A percentile compares a stretch with the other conserved stretches of the same genome.
These are phyloP conservation scores for Coprinopsis marcescibilis DNA, from an alignment of 768 basidiomycete genomes.

Conservation along the genomic window DNA sequence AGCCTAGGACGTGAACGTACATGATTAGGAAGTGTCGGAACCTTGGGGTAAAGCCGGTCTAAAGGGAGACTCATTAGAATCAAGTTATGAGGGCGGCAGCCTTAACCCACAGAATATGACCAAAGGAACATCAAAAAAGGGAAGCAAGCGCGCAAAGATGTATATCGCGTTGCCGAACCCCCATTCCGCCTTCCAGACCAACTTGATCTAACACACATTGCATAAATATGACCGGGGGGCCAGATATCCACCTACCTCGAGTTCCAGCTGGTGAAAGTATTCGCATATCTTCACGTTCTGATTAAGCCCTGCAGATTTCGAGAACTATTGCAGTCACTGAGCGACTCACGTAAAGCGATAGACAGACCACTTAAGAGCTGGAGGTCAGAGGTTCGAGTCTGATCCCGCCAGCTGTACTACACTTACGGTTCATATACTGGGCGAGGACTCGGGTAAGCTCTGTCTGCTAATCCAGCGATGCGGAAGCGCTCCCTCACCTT, in stretches of 20 bases:
- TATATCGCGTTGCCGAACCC: not conserved
- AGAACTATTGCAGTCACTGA: too few relatives aligned
- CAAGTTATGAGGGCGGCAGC: not conserved
- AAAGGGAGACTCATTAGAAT: not conserved
- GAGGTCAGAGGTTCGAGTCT: too few relatives aligned
- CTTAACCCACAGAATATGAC: not conserved
- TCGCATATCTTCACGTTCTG: not conserved
- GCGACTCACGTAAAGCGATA: too few relatives aligned
- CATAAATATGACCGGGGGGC: not conserved
- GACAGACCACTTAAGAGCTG: too few relatives aligned
- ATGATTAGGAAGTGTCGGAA: not conserved
- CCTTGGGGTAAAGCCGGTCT: not conserved
- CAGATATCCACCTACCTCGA: not conserved
- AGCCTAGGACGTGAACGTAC: not conserved
- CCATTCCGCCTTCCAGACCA: not conserved
- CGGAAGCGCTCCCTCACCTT: not conserved
- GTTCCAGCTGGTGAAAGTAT: not conserved
- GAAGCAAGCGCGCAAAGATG: not conserved
- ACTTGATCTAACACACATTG: not conserved
- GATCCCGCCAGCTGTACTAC: not conserved
- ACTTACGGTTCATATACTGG: conserved; percentile 2
- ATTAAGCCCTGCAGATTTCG: too few relatives aligned
- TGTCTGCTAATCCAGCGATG: too few relatives aligned
- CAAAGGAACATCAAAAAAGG: conserved; percentile 1
- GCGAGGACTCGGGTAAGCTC: too few relatives aligned